Conservation (phyloP, 805 yeast genomes). For the Scheffersomyces lignosus region DNA sequence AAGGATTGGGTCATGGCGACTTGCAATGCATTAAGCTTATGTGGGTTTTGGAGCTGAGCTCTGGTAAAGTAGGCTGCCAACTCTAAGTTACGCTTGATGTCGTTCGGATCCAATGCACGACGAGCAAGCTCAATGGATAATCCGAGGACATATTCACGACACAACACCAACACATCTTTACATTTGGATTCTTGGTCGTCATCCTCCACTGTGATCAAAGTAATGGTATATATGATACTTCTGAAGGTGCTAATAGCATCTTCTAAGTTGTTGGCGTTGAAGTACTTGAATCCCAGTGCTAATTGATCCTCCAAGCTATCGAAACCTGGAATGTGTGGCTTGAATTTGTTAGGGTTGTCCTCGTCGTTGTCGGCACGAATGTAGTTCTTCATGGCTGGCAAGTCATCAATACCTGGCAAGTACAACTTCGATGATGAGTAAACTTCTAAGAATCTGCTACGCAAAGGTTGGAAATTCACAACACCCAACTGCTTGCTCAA, state of each 20-base stretch:
- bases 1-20: slow-evolving; percentile 94
- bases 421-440: slow-evolving; percentile 78
- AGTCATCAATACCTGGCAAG: slow-evolving; percentile 70
- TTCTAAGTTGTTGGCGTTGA: slow-evolving; percentile 80
- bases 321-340: slow-evolving; percentile 75
- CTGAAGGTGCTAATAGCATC: slow-evolving; percentile 82
- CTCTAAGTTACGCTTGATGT: slow-evolving; percentile 84
- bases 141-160: slow-evolving; percentile 91
- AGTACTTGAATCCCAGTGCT: slow-evolving; percentile 75
- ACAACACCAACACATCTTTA: slow-evolving; percentile 63
- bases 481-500: slow-evolving; percentile 88
- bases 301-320: slow-evolving; percentile 61
- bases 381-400: slow-evolving; percentile 68
- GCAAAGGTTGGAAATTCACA: slow-evolving; percentile 82
- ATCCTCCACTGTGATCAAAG: slow-evolving; percentile 67
- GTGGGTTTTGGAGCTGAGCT: slow-evolving; percentile 78
- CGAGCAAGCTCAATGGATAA: slow-evolving; percentile 88
- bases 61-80: slow-evolving; percentile 94
- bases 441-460: slow-evolving; percentile 77
- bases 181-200: slow-evolving; percentile 79
- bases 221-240: slow-evolving; percentile 70
- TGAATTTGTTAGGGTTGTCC: slow-evolving; percentile 44
- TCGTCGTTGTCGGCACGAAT: slow-evolving; percentile 66
- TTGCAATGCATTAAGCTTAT: slow-evolving; percentile 82
- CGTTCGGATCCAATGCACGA: slow-evolving; percentile 70